Evolutionary conservation across 495 filamentous ascomycete species (phyloP).

Genomic region (Hamigera avellanea): DNA sequence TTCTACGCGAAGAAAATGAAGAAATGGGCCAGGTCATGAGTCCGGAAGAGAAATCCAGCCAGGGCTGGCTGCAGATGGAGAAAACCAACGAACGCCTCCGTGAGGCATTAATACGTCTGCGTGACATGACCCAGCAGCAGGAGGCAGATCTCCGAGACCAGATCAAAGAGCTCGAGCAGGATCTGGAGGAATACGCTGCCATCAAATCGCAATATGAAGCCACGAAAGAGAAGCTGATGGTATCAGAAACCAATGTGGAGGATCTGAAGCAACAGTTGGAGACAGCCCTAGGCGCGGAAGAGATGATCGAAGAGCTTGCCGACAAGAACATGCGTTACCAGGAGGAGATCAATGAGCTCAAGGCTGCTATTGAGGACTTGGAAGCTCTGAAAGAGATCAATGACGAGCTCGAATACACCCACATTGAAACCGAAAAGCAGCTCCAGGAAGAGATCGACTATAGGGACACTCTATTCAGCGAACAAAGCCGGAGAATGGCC

Average conservation of each 20-base stretch:
- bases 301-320: constrained; percentile 86
- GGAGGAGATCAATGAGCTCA: constrained; percentile 74
- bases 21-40: constrained; percentile 75
- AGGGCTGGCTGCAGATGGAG: constrained; percentile 87
- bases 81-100: constrained; percentile 77
- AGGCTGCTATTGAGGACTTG: constrained; percentile 69
- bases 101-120: constrained; percentile 70
- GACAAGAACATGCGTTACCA: constrained; percentile 72
- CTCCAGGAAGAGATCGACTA: constrained; percentile 88
- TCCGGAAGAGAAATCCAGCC: constrained; percentile 73
- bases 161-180: constrained; percentile 67
- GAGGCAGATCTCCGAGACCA: constrained; percentile 69
- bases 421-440: constrained; percentile 85
- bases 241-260: constrained; percentile 66
- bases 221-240: constrained; percentile 57
- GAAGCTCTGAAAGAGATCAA: constrained; percentile 82
- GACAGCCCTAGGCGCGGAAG: constrained; percentile 72
- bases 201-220: constrained; percentile 61
- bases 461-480: constrained; percentile 62
- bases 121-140: constrained; percentile 77
- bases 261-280: constrained; percentile 88
- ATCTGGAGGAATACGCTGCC: constrained; percentile 57
- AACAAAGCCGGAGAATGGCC: constrained; percentile 51
- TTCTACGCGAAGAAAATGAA: constrained; percentile 76
- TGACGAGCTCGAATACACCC: constrained; percentile 88